A percentile compares a stretch with the other conserved stretches of the same genome.
These are phyloP conservation scores for Colletotrichum tropicale DNA, from an alignment of 2,329 filamentous ascomycete genomes.

Conservation along the genomic window DNA sequence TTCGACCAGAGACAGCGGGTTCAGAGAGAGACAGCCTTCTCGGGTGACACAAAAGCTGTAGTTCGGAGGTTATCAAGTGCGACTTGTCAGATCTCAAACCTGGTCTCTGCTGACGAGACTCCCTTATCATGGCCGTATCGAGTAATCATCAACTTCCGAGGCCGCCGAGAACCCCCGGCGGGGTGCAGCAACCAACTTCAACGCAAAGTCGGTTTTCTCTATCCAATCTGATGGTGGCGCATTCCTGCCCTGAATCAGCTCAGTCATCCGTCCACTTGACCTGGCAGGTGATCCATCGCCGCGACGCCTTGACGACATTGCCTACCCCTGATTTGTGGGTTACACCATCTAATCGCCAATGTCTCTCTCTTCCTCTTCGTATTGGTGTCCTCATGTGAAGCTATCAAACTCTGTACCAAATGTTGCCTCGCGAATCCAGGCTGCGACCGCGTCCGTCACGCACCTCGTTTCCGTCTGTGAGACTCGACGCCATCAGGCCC, in stretches of 20 bases:
- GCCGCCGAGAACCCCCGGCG: not conserved
- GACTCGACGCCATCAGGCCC: not conserved
- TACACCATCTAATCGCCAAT: not conserved
- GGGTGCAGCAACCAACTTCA: not conserved
- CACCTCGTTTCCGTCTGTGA: not conserved
- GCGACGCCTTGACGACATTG: not conserved
- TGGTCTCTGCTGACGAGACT: not conserved
- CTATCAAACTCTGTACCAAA: not conserved
- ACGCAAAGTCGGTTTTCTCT: not conserved
- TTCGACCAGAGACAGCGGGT: not conserved
- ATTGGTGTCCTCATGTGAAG: not conserved
- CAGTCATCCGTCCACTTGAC: not conserved
- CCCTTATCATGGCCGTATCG: not conserved
- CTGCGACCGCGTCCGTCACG: not conserved
- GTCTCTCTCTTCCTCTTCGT: not conserved
- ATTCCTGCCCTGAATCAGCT: not conserved
- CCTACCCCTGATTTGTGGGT: not conserved
- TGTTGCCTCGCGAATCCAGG: not conserved
- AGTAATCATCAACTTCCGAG: not conserved
- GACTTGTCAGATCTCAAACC: not conserved
- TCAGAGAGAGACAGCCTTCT: not conserved
- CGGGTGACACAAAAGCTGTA: not conserved
- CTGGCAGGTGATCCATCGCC: not conserved
- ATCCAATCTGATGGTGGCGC: not conserved
- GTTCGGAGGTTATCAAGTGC: not conserved